Base-by-base conservation (phyloP, 164 flowering plant species). In the Sextonia rubra region DNA sequence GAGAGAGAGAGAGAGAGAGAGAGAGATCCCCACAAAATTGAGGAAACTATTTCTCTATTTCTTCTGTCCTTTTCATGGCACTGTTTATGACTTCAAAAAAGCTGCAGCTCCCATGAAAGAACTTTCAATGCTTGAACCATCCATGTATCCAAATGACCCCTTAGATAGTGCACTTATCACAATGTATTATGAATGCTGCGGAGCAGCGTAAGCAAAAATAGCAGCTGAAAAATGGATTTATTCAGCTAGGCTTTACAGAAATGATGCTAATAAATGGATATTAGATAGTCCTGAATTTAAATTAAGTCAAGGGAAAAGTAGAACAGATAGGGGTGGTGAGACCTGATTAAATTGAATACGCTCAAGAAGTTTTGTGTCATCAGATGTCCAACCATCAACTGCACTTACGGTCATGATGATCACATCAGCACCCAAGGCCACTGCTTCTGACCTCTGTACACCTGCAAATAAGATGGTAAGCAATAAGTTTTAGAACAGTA, bases 401-500 rank as follows among this genome's bases (percentile, higher is more conserved):
- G 97, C 99, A 86, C 94, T 95, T 56, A 95, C 75, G 60, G 90
- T 80, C 95, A 95, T 87, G 70, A 95, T 81, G 73, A 90, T 82
- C 47, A 92, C 84, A 84, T 95, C 98, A 69, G 99, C 99, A 79
- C 96, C 90, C 81, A 78, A 74, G 24, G 98, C 99, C 76, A 83
- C 99, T 67, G 91, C 92, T 86, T 92, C 92, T 60, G 99, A 95
- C 78, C 98, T 87, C 82, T 95, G 91, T 2, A 95, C 98, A 68
- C 99, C 99, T 94, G 83, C 18, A n/a, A 76, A 25, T 29, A 47
- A 72, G 68, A 80, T 1, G 44, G 44, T 29, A 64, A 12, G 8
- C 18, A 32, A 32, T 6, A 32, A 32, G 44, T 32, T 18, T 64
- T 12, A 29, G 67, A 64, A 64, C 58, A 52, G 14, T 14, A 52